Conservation (phyloP, 805 yeast species). For the Cyberlindnera xishuangbannaensis region DNA sequence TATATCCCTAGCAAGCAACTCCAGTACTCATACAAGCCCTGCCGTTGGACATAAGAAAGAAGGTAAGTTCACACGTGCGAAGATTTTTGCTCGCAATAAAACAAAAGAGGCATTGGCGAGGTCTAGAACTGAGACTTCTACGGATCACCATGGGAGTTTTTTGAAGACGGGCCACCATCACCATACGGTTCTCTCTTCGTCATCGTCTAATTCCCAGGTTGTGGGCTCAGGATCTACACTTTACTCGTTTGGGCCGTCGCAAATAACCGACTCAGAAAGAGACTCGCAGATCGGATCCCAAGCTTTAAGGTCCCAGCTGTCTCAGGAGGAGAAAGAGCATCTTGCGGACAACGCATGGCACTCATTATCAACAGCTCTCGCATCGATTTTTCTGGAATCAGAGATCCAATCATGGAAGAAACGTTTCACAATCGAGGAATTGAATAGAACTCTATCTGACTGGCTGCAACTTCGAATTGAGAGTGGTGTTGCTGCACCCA, state of each 20-base stretch:
- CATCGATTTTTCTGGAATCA: constrained; percentile 46
- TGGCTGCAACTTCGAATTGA: constrained; percentile 34
- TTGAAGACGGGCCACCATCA: constrained; percentile 12
- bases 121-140: constrained; percentile 10
- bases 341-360: constrained; percentile 47
- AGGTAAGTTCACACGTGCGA: constrained; percentile 21
- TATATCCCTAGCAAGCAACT: constrained; percentile 8
- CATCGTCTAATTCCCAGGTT: constrained; percentile 33
- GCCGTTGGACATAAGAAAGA: constrained; percentile 17
- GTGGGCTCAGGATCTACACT: constrained; percentile 28
- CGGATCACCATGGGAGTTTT: constrained; percentile 18
- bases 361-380: constrained; percentile 34
- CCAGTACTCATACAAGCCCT: constrained; percentile 14
- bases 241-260: constrained; percentile 31
- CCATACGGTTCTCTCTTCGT: constrained; percentile 28
- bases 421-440: constrained; percentile 51
- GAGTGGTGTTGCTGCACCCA: constrained; percentile 30
- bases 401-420: constrained; percentile 23
- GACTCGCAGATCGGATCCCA: neutral
- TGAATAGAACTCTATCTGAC: constrained; percentile 40
- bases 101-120: constrained; percentile 20
- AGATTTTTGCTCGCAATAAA: constrained; percentile 23
- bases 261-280: constrained; percentile 20
- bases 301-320: constrained; percentile 15
- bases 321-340: constrained; percentile 31